phyloP scores from a whole-genome alignment of 768 basidiomycete genomes.

The Hortiboletus flavorubellus region DNA sequence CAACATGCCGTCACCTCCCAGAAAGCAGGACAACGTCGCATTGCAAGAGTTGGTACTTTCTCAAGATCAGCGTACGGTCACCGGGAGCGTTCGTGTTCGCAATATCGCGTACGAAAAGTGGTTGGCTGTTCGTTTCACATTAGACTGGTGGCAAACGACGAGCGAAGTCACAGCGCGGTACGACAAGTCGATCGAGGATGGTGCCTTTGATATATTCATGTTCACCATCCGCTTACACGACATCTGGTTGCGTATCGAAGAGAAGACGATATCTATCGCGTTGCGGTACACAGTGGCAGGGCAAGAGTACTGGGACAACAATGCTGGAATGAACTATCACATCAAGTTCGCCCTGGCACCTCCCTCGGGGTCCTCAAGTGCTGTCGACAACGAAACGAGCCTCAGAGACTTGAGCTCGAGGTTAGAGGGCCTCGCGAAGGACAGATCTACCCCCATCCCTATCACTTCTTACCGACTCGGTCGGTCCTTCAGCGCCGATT shows the following conservation, averaged over 20 bases:
- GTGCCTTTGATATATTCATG: slow-evolving; percentile 64
- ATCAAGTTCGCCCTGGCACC: slow-evolving; percentile 53
- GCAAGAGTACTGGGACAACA: slow-evolving; percentile 92
- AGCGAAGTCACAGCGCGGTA: slow-evolving; percentile 86
- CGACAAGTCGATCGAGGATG: slow-evolving; percentile 37
- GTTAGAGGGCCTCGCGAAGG: slow-evolving; percentile 60
- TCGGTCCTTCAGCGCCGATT: slow-evolving; percentile 30
- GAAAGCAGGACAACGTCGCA: slow-evolving; percentile 43
- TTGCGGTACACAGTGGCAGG: slow-evolving; percentile 69
- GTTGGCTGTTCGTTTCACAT: slow-evolving; percentile 86
- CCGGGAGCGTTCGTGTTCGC: slow-evolving; percentile 74
- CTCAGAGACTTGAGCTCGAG: slow-evolving; percentile 62
- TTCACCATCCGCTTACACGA: slow-evolving; percentile 80
- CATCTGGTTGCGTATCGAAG: slow-evolving; percentile 70
- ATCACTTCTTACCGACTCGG: slow-evolving; percentile 11
- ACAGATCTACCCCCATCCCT: slow-evolving; percentile 19
- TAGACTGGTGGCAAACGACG: slow-evolving; percentile 95
- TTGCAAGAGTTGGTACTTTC: slow-evolving; percentile 56
- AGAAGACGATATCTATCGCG: slow-evolving; percentile 78
- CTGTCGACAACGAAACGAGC: slow-evolving; percentile 37
- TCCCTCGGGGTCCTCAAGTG: slow-evolving; percentile 25
- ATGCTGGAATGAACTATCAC: slow-evolving; percentile 72
- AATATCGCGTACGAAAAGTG: slow-evolving; percentile 88
- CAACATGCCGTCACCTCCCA: slow-evolving; percentile 57
- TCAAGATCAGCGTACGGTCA: slow-evolving; percentile 50